phyloP scores from a whole-genome alignment of 2,329 filamentous ascomycete genomes.

The Chalara sp. region DNA sequence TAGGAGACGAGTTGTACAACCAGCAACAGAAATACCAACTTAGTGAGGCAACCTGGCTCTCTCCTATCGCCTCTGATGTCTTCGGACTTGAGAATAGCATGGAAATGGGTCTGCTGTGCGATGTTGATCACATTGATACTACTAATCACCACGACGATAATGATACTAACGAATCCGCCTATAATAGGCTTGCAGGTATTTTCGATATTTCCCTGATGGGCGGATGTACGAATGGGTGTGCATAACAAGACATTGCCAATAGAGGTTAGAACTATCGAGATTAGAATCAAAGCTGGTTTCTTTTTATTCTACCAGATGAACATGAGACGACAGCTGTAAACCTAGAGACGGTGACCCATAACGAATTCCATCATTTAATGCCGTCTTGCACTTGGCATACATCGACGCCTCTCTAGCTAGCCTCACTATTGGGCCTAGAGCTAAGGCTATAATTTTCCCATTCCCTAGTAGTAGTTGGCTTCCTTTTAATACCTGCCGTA shows the following conservation, averaged over 20 bases:
- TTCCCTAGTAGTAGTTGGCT: too few species aligned
- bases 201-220: background rate
- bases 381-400: too few species aligned
- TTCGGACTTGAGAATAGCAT: background rate
- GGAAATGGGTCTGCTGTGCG: background rate
- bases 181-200: background rate
- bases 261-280: background rate
- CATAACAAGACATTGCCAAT: background rate
- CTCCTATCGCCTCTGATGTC: background rate
- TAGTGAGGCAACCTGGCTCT: background rate
- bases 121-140: background rate
- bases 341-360: background rate
- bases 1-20: background rate
- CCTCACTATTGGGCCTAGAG: too few species aligned
- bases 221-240: background rate
- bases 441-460: too few species aligned
- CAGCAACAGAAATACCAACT: background rate
- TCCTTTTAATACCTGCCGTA: too few species aligned
- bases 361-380: conserved; percentile 3
- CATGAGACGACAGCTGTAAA: background rate
- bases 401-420: too few species aligned
- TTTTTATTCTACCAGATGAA: background rate
- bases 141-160: background rate
- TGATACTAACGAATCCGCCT: background rate
- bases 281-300: background rate